Conservation (phyloP, 106 monocot species). For the Narthecium ossifragum region DNA sequence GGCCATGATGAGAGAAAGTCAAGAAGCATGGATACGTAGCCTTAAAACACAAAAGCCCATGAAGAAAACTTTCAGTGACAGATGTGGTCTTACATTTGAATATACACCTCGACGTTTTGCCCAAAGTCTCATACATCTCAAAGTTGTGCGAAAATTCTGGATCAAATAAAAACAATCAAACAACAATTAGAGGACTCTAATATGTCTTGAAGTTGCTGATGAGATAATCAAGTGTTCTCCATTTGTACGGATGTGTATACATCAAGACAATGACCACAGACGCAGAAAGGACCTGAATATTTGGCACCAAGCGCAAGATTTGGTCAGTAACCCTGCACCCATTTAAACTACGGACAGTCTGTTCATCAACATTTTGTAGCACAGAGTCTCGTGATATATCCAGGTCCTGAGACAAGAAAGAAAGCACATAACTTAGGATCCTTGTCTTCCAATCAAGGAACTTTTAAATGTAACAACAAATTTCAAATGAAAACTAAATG, state of each 20-base stretch:
- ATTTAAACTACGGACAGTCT: constrained; percentile 92
- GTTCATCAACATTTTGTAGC: constrained; percentile 92
- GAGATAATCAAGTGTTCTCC: no score
- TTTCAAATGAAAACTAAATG: no score
- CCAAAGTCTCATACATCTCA: constrained; percentile 95
- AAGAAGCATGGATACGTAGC: background rate
- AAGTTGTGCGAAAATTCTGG: constrained; percentile 85
- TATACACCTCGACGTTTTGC: constrained; percentile 92
- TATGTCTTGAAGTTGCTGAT: no score
- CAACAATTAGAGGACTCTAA: background rate
- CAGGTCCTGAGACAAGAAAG: constrained; percentile 48
- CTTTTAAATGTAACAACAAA: no score
- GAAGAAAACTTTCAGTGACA: background rate
- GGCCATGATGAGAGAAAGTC: constrained; percentile 8
- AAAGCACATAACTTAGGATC: no score
- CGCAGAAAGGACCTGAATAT: constrained; percentile 52
- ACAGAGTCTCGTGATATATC: constrained; percentile 92
- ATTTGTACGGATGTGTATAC: no score
- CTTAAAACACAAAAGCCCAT: background rate
- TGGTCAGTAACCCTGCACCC: constrained; percentile 95
- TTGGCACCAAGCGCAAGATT: constrained; percentile 84
- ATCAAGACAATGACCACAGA: background rate
- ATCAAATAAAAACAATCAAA: constrained; percentile 13
- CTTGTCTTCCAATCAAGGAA: no score
- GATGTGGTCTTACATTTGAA: constrained; percentile 66